Percentiles rank a stretch among this genome's conserved stretches.
phyloP scores from a whole-genome alignment of 2,329 filamentous ascomycete genomes.

The Phialophora macrospora region DNA sequence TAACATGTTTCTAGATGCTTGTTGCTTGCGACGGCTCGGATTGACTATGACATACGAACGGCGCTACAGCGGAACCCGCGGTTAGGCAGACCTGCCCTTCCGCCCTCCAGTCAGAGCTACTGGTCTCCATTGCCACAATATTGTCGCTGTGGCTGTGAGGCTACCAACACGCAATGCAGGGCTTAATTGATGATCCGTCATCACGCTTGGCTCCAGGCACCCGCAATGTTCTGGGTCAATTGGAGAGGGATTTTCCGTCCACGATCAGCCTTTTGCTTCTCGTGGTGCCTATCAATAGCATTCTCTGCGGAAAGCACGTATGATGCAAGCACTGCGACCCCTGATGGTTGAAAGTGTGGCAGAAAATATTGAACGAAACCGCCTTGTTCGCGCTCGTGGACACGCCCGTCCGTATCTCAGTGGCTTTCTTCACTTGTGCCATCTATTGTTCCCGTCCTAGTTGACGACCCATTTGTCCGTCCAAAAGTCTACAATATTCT shows the following conservation, averaged over 20 bases:
- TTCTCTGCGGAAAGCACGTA: background rate
- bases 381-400: background rate
- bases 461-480: conserved; percentile 34
- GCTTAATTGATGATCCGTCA: conserved; percentile 17
- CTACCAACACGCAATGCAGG: conserved; percentile 20
- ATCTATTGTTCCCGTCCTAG: background rate
- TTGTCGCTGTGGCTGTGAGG: conserved; percentile 25
- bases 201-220: conserved; percentile 17
- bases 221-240: background rate
- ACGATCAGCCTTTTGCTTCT: background rate
- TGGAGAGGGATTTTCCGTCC: background rate
- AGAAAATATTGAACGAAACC: background rate
- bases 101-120: background rate
- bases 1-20: conserved; percentile 9
- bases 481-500: conserved; percentile 37
- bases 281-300: conserved; percentile 3
- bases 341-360: background rate
- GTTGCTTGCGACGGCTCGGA: conserved; percentile 1
- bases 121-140: conserved; percentile 13
- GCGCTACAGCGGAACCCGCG: conserved; percentile 21
- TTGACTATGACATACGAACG: conserved; percentile 26
- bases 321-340: background rate
- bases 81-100: conserved; percentile 13
- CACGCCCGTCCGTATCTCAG: background rate
- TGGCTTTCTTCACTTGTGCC: background rate